phyloP scores from a whole-genome alignment of 208 protist genomes.

The Trypanosoma melophagium region DNA sequence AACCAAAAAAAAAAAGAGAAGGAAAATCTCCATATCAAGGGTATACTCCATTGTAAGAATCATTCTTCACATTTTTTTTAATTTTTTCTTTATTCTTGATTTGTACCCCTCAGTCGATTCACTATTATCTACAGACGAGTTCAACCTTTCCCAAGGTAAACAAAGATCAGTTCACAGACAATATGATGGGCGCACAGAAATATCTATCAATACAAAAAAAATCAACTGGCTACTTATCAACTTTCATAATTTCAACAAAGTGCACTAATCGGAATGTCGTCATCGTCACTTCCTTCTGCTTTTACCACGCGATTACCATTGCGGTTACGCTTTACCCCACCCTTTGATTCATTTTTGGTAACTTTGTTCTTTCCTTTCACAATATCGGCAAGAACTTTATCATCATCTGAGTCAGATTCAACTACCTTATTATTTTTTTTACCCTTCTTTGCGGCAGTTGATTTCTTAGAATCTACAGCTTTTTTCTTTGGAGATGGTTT shows the following conservation, averaged over 20 bases:
- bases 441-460: slow-evolving; percentile 6
- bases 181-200: background rate
- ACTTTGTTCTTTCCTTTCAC: slow-evolving; percentile 28
- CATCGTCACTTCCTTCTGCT: slow-evolving; percentile 53
- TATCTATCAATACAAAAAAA: background rate
- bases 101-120: background rate
- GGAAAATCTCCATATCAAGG: slow-evolving; percentile 10
- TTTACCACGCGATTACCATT: slow-evolving; percentile 21
- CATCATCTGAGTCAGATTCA: slow-evolving; percentile 27
- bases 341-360: slow-evolving; percentile 23
- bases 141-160: too few species aligned
- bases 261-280: slow-evolving; percentile 63
- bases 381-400: slow-evolving; percentile 29
- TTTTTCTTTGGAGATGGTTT: slow-evolving; percentile 33
- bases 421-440: slow-evolving; percentile 50
- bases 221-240: background rate
- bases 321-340: slow-evolving; percentile 34
- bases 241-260: slow-evolving; percentile 30
- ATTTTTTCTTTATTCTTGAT: slow-evolving; percentile 18
- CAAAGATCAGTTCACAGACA: background rate
- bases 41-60: slow-evolving; percentile 8
- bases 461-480: slow-evolving; percentile 14
- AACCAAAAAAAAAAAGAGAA: slow-evolving; percentile 21
- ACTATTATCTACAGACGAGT: too few species aligned
- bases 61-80: background rate